Conservation (phyloP, 106 monocot genomes). For the Dendrobium officinale region DNA sequence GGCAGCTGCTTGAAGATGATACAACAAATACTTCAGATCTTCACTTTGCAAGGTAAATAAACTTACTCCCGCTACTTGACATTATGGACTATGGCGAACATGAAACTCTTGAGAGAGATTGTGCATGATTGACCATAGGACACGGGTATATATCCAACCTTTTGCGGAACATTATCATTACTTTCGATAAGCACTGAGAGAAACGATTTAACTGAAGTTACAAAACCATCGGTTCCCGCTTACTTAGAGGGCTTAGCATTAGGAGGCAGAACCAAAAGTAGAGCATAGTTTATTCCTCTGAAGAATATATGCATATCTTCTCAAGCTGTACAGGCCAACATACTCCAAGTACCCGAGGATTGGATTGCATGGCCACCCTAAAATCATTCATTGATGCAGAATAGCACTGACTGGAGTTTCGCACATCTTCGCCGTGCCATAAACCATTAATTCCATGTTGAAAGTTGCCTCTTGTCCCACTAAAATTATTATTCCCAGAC, state of each 20-base stretch:
- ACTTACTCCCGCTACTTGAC: not conserved
- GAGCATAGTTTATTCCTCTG: constrained; percentile 14
- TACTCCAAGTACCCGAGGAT: constrained; percentile 60
- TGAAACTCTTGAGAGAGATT: not conserved
- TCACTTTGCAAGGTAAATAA: constrained; percentile 1
- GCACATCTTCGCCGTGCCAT: constrained; percentile 23
- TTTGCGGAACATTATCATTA: not conserved
- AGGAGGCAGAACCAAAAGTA: not conserved
- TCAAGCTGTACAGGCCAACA: constrained; percentile 61
- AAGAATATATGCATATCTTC: constrained; percentile 38
- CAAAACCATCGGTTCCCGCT: not conserved
- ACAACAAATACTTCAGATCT: not conserved
- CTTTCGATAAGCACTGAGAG: not conserved
- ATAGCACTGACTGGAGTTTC: constrained; percentile 19
- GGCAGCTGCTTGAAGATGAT: not conserved
- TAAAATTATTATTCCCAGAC: constrained; percentile 8
- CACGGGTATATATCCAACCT: not conserved
- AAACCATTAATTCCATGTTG: constrained; percentile 10
- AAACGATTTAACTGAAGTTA: not conserved
- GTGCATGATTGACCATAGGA: not conserved
- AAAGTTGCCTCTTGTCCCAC: constrained; percentile 19
- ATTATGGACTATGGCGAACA: not conserved
- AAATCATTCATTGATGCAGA: constrained; percentile 38
- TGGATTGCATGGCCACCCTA: constrained; percentile 53
- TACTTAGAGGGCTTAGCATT: constrained; percentile 1